Conservation (phyloP, 164 flowering plant species). For the Stephania cephalantha region DNA sequence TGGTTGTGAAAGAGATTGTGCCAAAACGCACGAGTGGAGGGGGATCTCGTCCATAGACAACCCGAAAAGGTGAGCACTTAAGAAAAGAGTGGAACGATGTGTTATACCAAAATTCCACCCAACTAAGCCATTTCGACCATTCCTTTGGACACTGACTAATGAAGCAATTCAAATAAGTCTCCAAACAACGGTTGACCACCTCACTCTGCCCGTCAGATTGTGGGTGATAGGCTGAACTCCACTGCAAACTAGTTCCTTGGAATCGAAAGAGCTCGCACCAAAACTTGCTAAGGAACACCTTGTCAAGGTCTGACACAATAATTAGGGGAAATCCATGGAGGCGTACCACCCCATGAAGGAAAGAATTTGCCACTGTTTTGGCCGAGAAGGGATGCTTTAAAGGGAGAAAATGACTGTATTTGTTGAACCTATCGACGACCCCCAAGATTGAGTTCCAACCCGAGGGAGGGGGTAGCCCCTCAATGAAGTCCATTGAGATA, state of each 20-base stretch:
- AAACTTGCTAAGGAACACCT: background rate
- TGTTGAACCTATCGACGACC: background rate
- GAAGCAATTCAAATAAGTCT: background rate
- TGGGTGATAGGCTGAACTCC: background rate
- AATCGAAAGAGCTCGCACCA: background rate
- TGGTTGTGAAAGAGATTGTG: too few species aligned
- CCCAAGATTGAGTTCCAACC: background rate
- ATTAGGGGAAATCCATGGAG: background rate
- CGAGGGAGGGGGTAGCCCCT: background rate
- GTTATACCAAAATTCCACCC: background rate
- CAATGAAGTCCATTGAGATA: conserved; percentile 8
- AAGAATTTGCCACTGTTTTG: background rate
- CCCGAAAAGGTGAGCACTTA: too few species aligned
- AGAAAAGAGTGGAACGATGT: background rate
- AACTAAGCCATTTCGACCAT: background rate
- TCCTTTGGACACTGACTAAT: background rate
- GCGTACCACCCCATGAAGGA: background rate
- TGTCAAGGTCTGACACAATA: background rate
- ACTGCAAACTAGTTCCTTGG: background rate
- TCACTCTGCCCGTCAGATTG: conserved; percentile 1
- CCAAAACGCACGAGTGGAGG: too few species aligned
- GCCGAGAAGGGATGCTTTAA: background rate
- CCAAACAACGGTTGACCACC: background rate
- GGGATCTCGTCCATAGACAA: too few species aligned
- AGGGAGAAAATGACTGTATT: background rate